Conservation (phyloP, 1,284 basidiomycete species). For the Cryptococcus sp. region DNA sequence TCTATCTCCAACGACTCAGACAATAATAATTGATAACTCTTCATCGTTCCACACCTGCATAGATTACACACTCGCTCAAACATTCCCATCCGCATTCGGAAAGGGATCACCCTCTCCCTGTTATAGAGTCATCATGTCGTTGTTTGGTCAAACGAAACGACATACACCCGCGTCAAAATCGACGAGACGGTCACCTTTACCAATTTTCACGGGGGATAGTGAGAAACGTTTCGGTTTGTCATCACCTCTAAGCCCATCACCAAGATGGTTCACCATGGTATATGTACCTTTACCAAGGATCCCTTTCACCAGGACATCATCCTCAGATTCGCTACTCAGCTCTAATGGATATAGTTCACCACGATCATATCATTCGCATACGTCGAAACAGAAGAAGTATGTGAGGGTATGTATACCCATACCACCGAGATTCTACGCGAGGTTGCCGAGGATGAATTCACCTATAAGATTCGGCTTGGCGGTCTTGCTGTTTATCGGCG, state of each 20-base stretch:
- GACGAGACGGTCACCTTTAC: constrained; percentile 44
- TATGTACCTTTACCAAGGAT: constrained; percentile 40
- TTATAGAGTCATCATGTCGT: constrained; percentile 35
- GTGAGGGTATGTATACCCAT: constrained; percentile 55
- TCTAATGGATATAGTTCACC: constrained; percentile 13
- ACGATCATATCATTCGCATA: constrained; percentile 9
- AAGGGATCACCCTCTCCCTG: not conserved
- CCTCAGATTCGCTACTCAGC: constrained; percentile 9
- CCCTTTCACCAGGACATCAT: constrained; percentile 13
- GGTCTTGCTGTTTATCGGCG: constrained; percentile 52
- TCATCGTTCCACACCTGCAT: no score
- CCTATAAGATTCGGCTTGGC: constrained; percentile 53
- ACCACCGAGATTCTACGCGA: constrained; percentile 53
- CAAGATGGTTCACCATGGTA: constrained; percentile 37
- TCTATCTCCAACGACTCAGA: no score
- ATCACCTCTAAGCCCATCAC: constrained; percentile 15
- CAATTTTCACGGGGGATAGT: constrained; percentile 34
- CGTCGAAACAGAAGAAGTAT: constrained; percentile 16
- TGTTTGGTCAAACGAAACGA: constrained; percentile 47
- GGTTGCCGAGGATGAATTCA: constrained; percentile 52
- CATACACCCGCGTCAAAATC: constrained; percentile 24
- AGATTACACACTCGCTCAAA: no score
- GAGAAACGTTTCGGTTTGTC: constrained; percentile 36
- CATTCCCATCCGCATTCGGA: not conserved
- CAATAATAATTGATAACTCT: no score